Evolutionary conservation across 2,329 filamentous ascomycete species (phyloP).

Genomic region (Neonectria punicea): DNA sequence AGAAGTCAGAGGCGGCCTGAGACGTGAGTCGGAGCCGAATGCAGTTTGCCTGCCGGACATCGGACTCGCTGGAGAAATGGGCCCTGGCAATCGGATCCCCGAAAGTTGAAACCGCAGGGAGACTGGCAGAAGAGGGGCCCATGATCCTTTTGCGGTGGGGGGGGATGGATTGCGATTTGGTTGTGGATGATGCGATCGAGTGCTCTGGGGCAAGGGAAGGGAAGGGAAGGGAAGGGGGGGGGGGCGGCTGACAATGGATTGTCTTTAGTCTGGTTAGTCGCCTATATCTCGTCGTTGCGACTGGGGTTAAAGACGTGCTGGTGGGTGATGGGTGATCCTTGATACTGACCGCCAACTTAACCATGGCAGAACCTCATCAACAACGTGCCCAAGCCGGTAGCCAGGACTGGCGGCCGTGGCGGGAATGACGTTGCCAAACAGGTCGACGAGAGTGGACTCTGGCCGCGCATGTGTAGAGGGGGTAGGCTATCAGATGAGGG

Average conservation of each 20-base stretch:
- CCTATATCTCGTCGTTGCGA: too few species aligned
- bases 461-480: slow-evolving; percentile 2
- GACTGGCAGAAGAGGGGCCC: not conserved
- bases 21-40: slow-evolving; percentile 25
- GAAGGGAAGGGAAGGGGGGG: not conserved
- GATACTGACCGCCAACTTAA: not conserved
- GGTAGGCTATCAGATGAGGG: slow-evolving; percentile 6
- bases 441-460: slow-evolving; percentile 12
- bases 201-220: not conserved
- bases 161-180: slow-evolving; percentile 1
- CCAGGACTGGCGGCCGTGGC: slow-evolving; percentile 25
- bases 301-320: slow-evolving; percentile 1
- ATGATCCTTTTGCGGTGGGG: slow-evolving; percentile 6
- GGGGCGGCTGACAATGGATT: slow-evolving; percentile 6
- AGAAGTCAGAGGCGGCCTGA: slow-evolving; percentile 14
- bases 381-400: slow-evolving; percentile 32
- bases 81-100: not conserved
- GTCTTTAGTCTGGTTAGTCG: too few species aligned
- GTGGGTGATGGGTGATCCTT: not conserved
- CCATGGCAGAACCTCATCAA: slow-evolving; percentile 14
- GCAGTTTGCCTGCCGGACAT: slow-evolving; percentile 19
- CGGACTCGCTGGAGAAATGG: slow-evolving; percentile 2
- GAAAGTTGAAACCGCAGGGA: not conserved
- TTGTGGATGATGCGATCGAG: slow-evolving; percentile 20
- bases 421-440: slow-evolving; percentile 11